A percentile compares a stretch with the other conserved stretches of the same genome.
phyloP scores from a whole-genome alignment of 106 monocot species.

The Gastrodia elata region DNA sequence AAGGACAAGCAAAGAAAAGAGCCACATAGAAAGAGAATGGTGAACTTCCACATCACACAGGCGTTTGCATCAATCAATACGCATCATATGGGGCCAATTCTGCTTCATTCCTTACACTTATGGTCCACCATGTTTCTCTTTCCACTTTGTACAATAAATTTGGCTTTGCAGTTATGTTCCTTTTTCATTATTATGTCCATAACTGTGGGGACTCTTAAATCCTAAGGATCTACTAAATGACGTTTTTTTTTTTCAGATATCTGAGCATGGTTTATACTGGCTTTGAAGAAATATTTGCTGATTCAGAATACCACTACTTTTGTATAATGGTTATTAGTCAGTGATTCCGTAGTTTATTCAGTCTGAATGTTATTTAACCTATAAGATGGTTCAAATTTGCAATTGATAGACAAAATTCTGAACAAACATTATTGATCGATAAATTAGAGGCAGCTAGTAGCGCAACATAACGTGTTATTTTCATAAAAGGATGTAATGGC shows the following conservation, averaged over 20 bases:
- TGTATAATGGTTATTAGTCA: too few species aligned
- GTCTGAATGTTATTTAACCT: too few species aligned
- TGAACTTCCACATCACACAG: background rate
- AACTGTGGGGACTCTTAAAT: too few species aligned
- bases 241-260: background rate
- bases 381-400: too few species aligned
- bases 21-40: too few species aligned
- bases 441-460: too few species aligned
- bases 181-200: background rate
- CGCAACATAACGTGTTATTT: too few species aligned
- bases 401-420: too few species aligned
- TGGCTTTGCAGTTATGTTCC: background rate
- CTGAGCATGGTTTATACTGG: background rate
- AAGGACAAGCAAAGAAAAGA: too few species aligned
- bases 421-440: too few species aligned
- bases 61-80: background rate
- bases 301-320: background rate
- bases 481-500: too few species aligned
- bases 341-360: too few species aligned
- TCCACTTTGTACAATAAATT: background rate
- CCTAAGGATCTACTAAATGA: background rate
- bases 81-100: background rate
- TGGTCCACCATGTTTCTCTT: background rate
- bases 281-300: background rate
- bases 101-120: background rate